Evolutionary conservation across 306 rosid genomes (phyloP).

Genomic region (Ormosia semicastrata): DNA sequence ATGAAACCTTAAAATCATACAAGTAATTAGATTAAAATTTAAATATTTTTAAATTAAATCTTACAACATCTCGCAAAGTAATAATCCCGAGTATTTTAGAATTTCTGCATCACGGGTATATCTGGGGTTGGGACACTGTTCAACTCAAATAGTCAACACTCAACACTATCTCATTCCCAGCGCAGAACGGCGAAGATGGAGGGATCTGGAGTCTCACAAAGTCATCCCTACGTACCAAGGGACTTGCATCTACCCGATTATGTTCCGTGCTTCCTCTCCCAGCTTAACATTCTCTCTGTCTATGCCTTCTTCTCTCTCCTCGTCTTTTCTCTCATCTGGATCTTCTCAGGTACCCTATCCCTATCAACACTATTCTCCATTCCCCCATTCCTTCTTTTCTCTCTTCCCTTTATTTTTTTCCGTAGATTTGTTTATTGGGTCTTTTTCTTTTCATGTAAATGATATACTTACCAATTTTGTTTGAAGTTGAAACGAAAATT

Average conservation of each 20-base stretch:
- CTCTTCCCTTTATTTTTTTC: neutral
- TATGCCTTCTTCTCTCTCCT: conserved; percentile 44
- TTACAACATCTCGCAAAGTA: too few relatives aligned
- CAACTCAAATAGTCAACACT: neutral
- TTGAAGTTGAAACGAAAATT: neutral
- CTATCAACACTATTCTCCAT: neutral
- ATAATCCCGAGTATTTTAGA: too few relatives aligned
- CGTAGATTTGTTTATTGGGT: neutral
- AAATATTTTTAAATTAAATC: too few relatives aligned
- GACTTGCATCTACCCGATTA: conserved; percentile 63
- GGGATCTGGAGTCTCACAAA: conserved; percentile 29
- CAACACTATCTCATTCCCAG: neutral
- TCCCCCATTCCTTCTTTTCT: neutral
- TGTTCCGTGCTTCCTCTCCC: conserved; percentile 57
- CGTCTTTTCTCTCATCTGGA: conserved; percentile 47
- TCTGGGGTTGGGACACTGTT: too few relatives aligned
- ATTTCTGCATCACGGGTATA: too few relatives aligned
- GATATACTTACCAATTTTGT: neutral
- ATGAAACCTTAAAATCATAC: too few relatives aligned
- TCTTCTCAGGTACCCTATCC: conserved; percentile 55
- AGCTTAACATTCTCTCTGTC: conserved; percentile 48
- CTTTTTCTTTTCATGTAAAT: neutral
- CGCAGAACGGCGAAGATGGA: conserved; percentile 27
- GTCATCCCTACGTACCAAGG: conserved; percentile 70
- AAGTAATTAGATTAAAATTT: too few relatives aligned